These are phyloP conservation scores for Platanthera zijinensis DNA, from an alignment of 106 monocot species.

Conservation along the genomic window DNA sequence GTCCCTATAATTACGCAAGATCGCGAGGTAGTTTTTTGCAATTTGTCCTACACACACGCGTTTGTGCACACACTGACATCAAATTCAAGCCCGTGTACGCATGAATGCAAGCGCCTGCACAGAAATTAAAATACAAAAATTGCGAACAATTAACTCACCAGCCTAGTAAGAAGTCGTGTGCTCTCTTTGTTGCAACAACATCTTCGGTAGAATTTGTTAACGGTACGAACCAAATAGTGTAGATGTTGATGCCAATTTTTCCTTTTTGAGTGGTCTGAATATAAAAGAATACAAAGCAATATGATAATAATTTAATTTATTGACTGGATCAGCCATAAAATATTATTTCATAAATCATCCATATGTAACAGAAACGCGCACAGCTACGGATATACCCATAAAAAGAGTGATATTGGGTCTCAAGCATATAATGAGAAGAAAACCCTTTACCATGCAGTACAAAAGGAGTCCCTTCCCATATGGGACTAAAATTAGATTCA, in stretches of 20 bases:
- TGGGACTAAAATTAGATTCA: no score
- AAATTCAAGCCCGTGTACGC: neutral
- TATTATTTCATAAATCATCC: neutral
- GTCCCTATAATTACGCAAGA: no score
- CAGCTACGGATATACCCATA: neutral
- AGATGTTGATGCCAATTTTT: constrained; percentile 40
- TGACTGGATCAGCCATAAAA: neutral
- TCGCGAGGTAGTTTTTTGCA: no score
- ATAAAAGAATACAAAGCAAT: neutral
- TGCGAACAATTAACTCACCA: constrained; percentile 25
- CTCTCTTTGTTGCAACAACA: constrained; percentile 29
- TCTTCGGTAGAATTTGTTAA: constrained; percentile 33
- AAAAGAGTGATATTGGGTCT: neutral
- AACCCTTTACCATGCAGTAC: no score
- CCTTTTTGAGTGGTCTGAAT: constrained; percentile 27
- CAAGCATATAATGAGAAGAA: no score
- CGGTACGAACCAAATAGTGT: constrained; percentile 13
- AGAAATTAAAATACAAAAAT: neutral
- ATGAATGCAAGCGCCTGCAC: neutral
- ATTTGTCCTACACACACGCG: neutral
- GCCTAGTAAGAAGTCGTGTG: constrained; percentile 23
- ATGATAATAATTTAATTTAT: neutral
- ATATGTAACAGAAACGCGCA: neutral
- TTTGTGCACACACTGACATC: neutral
- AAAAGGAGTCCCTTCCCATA: no score